Evolutionary conservation across 257 asterid species (phyloP).

Genomic region (Thymus mandschuricus): DNA sequence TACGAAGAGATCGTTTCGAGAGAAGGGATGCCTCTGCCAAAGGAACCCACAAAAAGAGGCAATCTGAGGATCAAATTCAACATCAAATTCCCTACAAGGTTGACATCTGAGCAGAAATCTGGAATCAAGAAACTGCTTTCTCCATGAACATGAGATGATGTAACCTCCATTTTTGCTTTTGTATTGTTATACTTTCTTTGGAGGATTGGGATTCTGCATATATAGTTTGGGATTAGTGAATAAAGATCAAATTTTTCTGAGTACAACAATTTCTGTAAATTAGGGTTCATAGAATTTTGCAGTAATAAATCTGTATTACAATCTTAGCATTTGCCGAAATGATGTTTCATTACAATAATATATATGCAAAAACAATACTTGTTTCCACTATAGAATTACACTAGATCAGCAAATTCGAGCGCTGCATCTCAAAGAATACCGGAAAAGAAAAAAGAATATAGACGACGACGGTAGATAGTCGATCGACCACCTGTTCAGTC

Average conservation of each 20-base stretch:
- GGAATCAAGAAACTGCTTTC: constrained; percentile 74
- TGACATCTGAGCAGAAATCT: constrained; percentile 80
- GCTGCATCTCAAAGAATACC: constrained; percentile 42
- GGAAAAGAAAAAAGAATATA: background rate
- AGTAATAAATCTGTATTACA: background rate
- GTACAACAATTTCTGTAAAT: background rate
- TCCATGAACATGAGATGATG: constrained; percentile 30
- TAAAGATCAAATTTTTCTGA: background rate
- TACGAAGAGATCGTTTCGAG: constrained; percentile 76
- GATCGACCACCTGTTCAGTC: background rate
- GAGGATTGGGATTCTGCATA: background rate
- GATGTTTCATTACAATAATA: background rate
- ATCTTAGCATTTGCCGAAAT: no score
- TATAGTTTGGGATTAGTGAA: constrained; percentile 14
- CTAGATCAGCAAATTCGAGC: constrained; percentile 27
- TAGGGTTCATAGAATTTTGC: no score
- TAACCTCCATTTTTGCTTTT: no score
- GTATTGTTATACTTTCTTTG: background rate
- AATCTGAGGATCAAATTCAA: constrained; percentile 80
- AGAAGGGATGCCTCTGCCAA: constrained; percentile 92
- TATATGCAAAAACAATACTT: background rate
- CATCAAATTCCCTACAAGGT: constrained; percentile 67
- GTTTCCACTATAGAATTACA: constrained; percentile 38
- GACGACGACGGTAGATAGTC: background rate
- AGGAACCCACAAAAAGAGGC: constrained; percentile 71